Evolutionary conservation across 495 filamentous ascomycete species (phyloP).

Genomic region (Penicillium simplicissimum): DNA sequence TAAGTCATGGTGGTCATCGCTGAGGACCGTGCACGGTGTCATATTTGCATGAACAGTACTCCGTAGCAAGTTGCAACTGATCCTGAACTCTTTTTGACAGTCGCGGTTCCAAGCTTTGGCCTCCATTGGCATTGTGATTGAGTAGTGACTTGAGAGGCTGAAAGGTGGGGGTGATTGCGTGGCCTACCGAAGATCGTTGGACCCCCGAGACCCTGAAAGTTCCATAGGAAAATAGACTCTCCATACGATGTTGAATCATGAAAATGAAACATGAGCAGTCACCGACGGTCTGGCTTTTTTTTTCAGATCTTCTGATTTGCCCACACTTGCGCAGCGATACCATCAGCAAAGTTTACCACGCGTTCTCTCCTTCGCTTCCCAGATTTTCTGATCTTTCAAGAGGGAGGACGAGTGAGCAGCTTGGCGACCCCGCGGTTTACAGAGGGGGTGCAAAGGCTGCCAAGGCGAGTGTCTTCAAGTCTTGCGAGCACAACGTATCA

Average conservation of each 20-base stretch:
- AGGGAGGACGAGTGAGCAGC: not conserved
- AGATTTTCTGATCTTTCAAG: not conserved
- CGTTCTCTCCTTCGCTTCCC: not conserved
- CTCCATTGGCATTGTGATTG: conserved; percentile 5
- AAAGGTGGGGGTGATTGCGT: conserved; percentile 22
- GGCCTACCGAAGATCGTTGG: conserved; percentile 16
- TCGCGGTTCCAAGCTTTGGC: conserved; percentile 7
- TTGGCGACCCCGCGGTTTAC: conserved; percentile 6
- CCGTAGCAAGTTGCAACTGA: conserved; percentile 6
- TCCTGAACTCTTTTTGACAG: conserved; percentile 1
- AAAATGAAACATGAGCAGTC: conserved; percentile 12
- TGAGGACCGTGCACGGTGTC: conserved; percentile 17
- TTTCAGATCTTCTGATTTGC: not conserved
- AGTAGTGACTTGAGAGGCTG: conserved; percentile 17
- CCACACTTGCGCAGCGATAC: not conserved
- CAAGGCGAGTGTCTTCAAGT: conserved; percentile 3
- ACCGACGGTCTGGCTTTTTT: not conserved
- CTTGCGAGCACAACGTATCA: conserved; percentile 14
- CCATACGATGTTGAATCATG: not conserved
- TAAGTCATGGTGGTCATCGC: not conserved
- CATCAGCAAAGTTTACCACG: not conserved
- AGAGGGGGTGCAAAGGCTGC: conserved; percentile 5
- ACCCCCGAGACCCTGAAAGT: conserved; percentile 13
- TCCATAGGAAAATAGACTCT: not conserved
- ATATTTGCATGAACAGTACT: conserved; percentile 8